Evolutionary conservation across 225 moss, liverwort and hornwort genomes (phyloP), one percentile per base, ranked within the genome.

Genomic region (Rhytidiadelphus loreus): DNA sequence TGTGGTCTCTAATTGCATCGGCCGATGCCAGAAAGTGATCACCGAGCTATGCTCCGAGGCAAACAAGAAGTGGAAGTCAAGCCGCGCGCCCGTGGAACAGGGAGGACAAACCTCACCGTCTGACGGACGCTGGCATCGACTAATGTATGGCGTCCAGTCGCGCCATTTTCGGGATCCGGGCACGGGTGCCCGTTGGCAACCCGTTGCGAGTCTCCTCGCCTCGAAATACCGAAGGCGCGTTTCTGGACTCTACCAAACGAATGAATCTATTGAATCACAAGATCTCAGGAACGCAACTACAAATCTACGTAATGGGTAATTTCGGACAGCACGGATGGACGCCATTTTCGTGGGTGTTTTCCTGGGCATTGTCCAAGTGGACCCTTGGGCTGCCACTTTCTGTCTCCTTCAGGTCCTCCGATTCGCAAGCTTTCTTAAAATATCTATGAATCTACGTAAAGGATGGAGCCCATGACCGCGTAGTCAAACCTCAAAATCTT

Each of bases 211-310:
- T 20, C 43, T 35, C 56, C 59, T 43, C 78, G 46, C 75, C 63
- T 29, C 83, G 85, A 75, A 80, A 30, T 59, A 25, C 70, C 50
- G 5, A 13, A 69, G 85, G 80, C 85, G 85, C 85, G 53, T 88
- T 50, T 10, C 33, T 4, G 4, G 21, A 55, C 76, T 88, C 88
- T 86, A 85, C 73, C 63, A 37, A 37, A 14, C 1, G 1, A 0
- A 2, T 0, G 0, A 50, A 39, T 83, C 76, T 88, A 55, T 2
- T 1, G 0, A 0, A 0, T 0, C 0, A 0, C 0, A 0, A 12
- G 26, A 78, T 53, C 26, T 53, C 37, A 11, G 53, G 11, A 62
- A 26, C 2, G 1, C 9, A 1, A 6, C 3, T 2, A 0, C 2
- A 62, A 48, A 81, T 87, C 72, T 87, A 73, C 20, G 52, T 7